Conservation (phyloP, 2,329 filamentous ascomycete genomes). For the Phialocephala sp. region DNA sequence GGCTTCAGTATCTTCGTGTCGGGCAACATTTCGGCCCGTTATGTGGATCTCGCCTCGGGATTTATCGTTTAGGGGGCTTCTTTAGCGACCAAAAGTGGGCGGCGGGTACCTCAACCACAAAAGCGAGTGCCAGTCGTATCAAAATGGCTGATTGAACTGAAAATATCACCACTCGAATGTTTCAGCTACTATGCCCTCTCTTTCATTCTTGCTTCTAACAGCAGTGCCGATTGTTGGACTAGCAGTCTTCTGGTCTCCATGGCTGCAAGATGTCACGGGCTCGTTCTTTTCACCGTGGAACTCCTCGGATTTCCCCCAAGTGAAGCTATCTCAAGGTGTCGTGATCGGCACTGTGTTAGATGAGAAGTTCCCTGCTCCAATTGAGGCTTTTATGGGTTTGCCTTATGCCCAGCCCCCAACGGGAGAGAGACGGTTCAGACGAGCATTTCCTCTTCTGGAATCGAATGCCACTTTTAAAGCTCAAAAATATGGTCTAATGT, state of each 20-base stretch:
- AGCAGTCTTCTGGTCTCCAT: slow-evolving; percentile 16
- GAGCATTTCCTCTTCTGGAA: slow-evolving; percentile 34
- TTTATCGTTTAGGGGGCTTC: not conserved
- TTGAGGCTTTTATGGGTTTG: slow-evolving; percentile 53
- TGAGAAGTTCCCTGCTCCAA: slow-evolving; percentile 37
- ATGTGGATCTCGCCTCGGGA: not conserved
- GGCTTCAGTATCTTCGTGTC: not conserved
- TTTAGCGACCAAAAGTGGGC: slow-evolving; percentile 8
- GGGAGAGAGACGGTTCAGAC: slow-evolving; percentile 52
- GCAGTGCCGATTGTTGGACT: slow-evolving; percentile 25
- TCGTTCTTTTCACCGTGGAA: not conserved
- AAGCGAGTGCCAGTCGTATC: not conserved
- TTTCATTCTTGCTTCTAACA: slow-evolving; percentile 11
- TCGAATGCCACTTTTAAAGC: slow-evolving; percentile 43
- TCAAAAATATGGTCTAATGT: slow-evolving; percentile 44
- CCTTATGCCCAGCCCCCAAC: slow-evolving; percentile 54
- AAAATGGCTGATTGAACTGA: not conserved
- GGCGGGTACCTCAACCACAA: slow-evolving; percentile 5
- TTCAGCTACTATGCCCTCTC: slow-evolving; percentile 18
- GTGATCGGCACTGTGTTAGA: slow-evolving; percentile 41
- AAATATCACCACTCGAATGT: not conserved
- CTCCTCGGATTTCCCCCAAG: slow-evolving; percentile 18
- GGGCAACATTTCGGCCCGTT: not conserved
- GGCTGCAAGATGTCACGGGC: slow-evolving; percentile 8
- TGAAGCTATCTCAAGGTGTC: slow-evolving; percentile 38